A percentile compares a stretch with the other conserved stretches of the same genome.
Evolutionary conservation across 2,329 filamentous ascomycete genomes (phyloP).

Genomic region (Podosphaera xanthii): DNA sequence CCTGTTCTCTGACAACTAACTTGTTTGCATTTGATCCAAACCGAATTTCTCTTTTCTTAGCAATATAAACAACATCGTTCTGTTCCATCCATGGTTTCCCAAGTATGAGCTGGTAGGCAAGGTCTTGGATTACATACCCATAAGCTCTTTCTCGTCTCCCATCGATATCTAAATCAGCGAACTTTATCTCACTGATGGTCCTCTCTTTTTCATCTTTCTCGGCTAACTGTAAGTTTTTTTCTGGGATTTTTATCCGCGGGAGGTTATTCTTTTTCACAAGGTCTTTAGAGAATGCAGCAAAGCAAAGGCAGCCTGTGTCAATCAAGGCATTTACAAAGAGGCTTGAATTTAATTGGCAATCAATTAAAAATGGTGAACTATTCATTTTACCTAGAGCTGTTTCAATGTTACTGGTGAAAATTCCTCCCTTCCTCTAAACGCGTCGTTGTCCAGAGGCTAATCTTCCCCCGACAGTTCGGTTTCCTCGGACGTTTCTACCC

Average conservation of each 20-base stretch:
- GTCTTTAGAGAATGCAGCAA: background rate
- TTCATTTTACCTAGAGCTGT: background rate
- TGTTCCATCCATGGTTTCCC: background rate
- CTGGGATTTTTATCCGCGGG: too few species aligned
- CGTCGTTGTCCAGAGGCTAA: too few species aligned
- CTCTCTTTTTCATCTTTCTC: background rate
- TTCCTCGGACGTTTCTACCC: background rate
- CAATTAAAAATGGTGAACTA: background rate
- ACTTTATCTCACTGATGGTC: background rate
- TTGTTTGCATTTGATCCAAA: too few species aligned
- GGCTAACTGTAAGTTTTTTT: too few species aligned
- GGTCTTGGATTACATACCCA: background rate
- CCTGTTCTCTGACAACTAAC: too few species aligned
- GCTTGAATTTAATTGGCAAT: background rate
- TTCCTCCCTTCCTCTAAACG: too few species aligned
- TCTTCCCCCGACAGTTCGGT: too few species aligned
- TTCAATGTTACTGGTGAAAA: too few species aligned
- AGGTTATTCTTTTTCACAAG: background rate
- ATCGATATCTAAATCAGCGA: background rate
- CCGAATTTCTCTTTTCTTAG: too few species aligned
- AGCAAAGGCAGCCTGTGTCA: background rate
- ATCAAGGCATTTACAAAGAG: background rate
- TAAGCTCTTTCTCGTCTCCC: background rate
- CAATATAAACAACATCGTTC: background rate
- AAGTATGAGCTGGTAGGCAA: background rate